phyloP scores from a whole-genome alignment of 768 basidiomycete genomes.

The Boletus edulis region DNA sequence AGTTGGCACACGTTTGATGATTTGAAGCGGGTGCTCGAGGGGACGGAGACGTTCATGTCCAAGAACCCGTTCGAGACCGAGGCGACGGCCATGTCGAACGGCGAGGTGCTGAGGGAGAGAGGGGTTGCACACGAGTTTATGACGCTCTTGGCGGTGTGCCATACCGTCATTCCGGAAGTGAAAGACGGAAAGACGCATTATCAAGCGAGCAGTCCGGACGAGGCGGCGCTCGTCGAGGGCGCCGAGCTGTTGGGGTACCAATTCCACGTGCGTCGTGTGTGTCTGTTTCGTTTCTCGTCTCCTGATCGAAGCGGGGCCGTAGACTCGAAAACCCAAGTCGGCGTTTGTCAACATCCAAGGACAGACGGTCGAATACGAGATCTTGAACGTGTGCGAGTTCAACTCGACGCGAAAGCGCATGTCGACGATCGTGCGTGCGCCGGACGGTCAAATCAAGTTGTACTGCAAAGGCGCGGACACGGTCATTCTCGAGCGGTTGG shows the following conservation, averaged over 20 bases:
- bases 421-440: constrained; percentile 88
- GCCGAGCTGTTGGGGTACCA: constrained; percentile 91
- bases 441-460: constrained; percentile 89
- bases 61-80: constrained; percentile 56
- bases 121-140: constrained; percentile 70
- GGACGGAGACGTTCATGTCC: constrained; percentile 22
- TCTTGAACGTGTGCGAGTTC: constrained; percentile 98
- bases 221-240: constrained; percentile 92
- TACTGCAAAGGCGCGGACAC: constrained; percentile 98
- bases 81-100: constrained; percentile 13
- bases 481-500: constrained; percentile 92
- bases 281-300: neutral
- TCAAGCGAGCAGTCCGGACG: constrained; percentile 97
- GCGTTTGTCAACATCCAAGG: constrained; percentile 86
- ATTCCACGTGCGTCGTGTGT: constrained; percentile 71
- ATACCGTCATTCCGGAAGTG: constrained; percentile 96
- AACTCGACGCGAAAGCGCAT: constrained; percentile 97
- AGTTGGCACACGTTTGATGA: constrained; percentile 83
- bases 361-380: constrained; percentile 73
- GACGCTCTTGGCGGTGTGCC: constrained; percentile 88
- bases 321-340: constrained; percentile 96
- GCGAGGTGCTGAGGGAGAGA: constrained; percentile 32
- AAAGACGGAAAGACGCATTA: constrained; percentile 87
- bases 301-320: neutral
- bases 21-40: constrained; percentile 55